Conservation (phyloP, 176 grass and related monocot species). For the Musa itinerans region DNA sequence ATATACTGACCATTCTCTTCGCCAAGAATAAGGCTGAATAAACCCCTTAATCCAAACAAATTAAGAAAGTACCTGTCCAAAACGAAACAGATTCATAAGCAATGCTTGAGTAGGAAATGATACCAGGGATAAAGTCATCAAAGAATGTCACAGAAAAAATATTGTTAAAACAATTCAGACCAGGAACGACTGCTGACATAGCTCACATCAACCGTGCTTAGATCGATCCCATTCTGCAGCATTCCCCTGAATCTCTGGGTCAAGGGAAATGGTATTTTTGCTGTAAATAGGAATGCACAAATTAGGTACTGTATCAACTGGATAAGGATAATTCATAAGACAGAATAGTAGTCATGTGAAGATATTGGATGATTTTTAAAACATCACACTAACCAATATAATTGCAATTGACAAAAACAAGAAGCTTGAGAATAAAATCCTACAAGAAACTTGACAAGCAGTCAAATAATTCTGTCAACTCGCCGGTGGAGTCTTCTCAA, state of each 20-base stretch:
- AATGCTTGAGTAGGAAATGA: conserved; percentile 2
- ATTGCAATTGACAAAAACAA: background rate
- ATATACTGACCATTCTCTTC: conserved; percentile 85
- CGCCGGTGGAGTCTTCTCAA: no score
- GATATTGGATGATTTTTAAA: no score
- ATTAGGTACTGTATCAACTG: no score
- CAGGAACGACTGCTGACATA: conserved; percentile 99
- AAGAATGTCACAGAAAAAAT: background rate
- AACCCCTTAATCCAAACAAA: conserved; percentile 95
- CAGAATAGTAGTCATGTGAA: no score
- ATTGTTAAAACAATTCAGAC: conserved; percentile 27
- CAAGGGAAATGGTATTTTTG: conserved; percentile 90
- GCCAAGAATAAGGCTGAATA: conserved; percentile 94
- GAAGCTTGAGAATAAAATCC: background rate
- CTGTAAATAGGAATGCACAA: conserved; percentile 26
- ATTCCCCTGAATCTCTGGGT: conserved; percentile 93
- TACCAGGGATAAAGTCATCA: background rate
- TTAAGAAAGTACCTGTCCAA: conserved; percentile 93
- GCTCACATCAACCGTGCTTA: conserved; percentile 97
- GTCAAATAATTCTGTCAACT: no score
- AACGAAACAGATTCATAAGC: conserved; percentile 13
- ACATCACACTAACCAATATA: no score
- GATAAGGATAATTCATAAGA: no score
- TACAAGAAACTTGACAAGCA: background rate
- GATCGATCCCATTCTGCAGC: conserved; percentile 97